Base-by-base conservation (phyloP, 345 rosid species). In the Kernera saxatilis region DNA sequence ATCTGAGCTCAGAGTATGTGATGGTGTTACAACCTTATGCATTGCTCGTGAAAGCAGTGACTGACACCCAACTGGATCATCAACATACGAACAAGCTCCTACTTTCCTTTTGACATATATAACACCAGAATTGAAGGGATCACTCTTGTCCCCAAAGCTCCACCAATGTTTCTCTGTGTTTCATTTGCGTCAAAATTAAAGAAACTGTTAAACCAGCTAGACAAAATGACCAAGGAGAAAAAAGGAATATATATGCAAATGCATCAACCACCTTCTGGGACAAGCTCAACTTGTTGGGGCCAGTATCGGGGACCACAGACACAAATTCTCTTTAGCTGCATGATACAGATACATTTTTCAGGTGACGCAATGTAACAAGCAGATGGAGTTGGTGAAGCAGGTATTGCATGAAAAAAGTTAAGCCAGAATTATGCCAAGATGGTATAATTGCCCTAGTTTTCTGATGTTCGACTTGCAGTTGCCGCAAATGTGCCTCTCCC, bases 221-320 rank as follows among this genome's bases (percentile, higher is more conserved):
- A 55, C n/a, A 55, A 55, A 55, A 8, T 26, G 55, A 44, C 21
- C 8, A 53, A 46, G 44, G 52, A 48, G 21, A 5, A 33, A 21
- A 51, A 49, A 52, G 12, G 33, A n/a, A 67, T 19, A 49, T 63
- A 23, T 15, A 64, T 19, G 48, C 17, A 53, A 70, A 64, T 49
- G 23, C 48, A 73, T 46, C 56, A 55, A 67, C 48, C 27, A 89
- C 99, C 97, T 84, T 93, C 91, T 39, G 96, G 91, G 67, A 80
- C 81, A 72, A 93, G 90, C 73, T 93, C 93, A 46, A 89, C 77
- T 49, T 85, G 85, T 82, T 91, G 96, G 77, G 97, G 82, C 97
- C 99, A 91, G 80, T 93, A 93, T 45, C 97, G 87, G 66, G 97
- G 99, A 64, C 99, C 97, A 82, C 99, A 93, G 18, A 93, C 94